phyloP scores from a whole-genome alignment of 139 green algal species.

The Chlorella sp. region DNA sequence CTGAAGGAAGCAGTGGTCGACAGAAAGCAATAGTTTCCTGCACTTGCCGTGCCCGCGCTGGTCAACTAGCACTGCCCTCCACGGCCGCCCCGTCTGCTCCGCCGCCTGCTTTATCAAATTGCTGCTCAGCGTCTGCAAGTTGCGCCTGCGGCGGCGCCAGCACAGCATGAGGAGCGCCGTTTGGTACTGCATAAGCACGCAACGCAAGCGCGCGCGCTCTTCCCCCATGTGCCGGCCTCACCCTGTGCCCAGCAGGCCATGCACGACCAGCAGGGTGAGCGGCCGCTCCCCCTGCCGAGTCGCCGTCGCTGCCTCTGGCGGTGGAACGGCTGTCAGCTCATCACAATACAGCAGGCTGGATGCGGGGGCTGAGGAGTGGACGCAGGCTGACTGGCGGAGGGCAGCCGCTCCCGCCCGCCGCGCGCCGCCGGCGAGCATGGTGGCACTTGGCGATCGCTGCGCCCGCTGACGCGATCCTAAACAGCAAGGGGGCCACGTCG shows the following conservation, averaged over 20 bases:
- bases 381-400: neutral
- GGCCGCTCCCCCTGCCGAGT: neutral
- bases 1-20: no score
- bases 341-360: neutral
- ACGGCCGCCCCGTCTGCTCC: constrained; percentile 24
- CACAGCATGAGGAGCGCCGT: neutral
- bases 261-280: constrained; percentile 12
- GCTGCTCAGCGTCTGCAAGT: constrained; percentile 15
- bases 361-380: neutral
- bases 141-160: no score
- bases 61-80: constrained; percentile 69
- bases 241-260: constrained; percentile 39
- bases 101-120: constrained; percentile 6
- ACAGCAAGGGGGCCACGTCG: no score
- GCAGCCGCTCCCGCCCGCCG: neutral
- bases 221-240: neutral
- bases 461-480: no score
- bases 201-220: neutral
- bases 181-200: neutral
- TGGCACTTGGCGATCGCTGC: neutral
- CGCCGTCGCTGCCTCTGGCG: neutral
- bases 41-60: constrained; percentile 68
- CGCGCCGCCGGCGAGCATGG: neutral
- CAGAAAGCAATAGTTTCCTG: no score
- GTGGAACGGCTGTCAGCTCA: neutral